A percentile compares a stretch with the other conserved stretches of the same genome.
Evolutionary conservation across 1,139 yeast genomes (phyloP).

Genomic region (Geotrichum australiense): DNA sequence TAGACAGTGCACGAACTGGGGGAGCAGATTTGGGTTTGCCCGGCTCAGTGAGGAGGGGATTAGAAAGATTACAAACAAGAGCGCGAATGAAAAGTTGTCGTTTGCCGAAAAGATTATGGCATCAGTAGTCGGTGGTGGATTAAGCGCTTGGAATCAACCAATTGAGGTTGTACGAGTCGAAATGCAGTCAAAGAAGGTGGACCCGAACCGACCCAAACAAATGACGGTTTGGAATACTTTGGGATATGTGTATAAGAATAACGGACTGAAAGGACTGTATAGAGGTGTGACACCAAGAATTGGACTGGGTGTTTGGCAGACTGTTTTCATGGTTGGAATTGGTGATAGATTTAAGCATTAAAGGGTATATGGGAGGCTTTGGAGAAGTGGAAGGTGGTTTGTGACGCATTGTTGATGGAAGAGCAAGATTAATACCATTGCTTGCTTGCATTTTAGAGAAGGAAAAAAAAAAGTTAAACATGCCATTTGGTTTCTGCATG

Average conservation of each 20-base stretch:
- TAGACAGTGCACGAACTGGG: conserved; percentile 99
- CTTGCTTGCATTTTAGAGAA: too few species aligned
- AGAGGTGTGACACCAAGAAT: conserved; percentile 97
- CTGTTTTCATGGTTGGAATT: conserved; percentile 96
- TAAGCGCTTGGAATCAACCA: conserved; percentile 98
- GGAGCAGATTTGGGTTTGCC: conserved; percentile 89
- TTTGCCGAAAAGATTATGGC: conserved; percentile 78
- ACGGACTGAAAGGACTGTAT: conserved; percentile 85
- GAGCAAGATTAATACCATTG: too few species aligned
- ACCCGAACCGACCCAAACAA: conserved; percentile 93
- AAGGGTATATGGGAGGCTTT: too few species aligned
- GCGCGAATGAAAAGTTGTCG: conserved; percentile 47
- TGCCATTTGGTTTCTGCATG: too few species aligned
- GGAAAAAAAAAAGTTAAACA: too few species aligned
- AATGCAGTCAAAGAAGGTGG: conserved; percentile 89
- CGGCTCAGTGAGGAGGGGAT: conserved; percentile 86
- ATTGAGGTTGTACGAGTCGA: conserved; percentile 96
- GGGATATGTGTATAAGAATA: conserved; percentile 71
- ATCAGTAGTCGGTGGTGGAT: conserved; percentile 93
- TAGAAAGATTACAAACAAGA: conserved; percentile 54
- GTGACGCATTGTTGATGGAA: conserved; percentile 52
- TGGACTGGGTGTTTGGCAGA: conserved; percentile 96
- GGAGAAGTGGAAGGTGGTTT: conserved; percentile 35
- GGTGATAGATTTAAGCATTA: conserved; percentile 90
- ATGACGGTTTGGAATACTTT: conserved; percentile 74